Evolutionary conservation across 441 rosid species (phyloP).

Genomic region (Monsonia emarginata): DNA sequence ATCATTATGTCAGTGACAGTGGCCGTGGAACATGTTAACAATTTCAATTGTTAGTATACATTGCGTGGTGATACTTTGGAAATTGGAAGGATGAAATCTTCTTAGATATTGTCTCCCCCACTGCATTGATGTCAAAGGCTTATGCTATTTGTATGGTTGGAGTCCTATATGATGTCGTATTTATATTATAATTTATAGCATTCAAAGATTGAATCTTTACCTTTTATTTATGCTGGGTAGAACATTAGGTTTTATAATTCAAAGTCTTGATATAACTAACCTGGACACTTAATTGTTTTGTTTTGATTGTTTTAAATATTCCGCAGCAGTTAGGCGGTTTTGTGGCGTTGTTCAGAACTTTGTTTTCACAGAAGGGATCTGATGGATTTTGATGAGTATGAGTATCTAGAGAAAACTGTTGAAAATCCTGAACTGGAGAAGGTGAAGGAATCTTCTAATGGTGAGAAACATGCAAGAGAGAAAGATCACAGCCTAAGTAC

Average conservation of each 20-base stretch:
- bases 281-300: neutral
- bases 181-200: neutral
- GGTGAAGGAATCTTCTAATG: conserved; percentile 49
- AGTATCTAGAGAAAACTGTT: conserved; percentile 81
- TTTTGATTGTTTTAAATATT: neutral
- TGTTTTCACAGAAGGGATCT: neutral
- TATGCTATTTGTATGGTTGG: neutral
- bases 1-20: too few relatives aligned
- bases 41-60: neutral
- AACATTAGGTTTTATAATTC: neutral
- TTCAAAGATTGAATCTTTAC: neutral
- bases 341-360: neutral
- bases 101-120: neutral
- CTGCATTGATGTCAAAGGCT: neutral
- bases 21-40: too few relatives aligned
- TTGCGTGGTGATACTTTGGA: neutral
- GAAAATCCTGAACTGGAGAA: conserved; percentile 52
- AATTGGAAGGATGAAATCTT: neutral
- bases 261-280: neutral
- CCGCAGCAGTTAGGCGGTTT: neutral
- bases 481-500: conserved; percentile 43
- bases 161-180: neutral
- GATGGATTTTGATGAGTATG: conserved; percentile 97
- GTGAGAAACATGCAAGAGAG: conserved; percentile 36
- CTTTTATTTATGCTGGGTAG: neutral